Base-by-base conservation (phyloP, 2,329 filamentous ascomycete species). In the Chalaropsis thielavioides region DNA sequence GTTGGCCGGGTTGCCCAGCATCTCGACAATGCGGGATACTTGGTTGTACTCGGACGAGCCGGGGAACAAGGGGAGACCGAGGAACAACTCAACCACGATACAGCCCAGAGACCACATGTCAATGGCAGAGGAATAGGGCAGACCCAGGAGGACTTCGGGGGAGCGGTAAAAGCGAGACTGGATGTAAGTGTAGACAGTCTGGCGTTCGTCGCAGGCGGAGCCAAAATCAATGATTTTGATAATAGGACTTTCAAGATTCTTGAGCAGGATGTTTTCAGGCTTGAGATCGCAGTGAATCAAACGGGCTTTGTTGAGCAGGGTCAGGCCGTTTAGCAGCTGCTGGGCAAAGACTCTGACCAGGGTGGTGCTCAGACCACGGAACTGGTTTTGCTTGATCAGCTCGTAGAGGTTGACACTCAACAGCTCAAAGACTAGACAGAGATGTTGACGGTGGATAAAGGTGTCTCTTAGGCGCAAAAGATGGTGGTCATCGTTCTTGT, bases 181-280 rank as follows among this genome's bases (percentile, higher is more conserved):
- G 68, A 99, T 99, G 74, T 99, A 99, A 5, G 94, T 99, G 75
- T 99, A 99, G 35, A 99, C 94, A 0, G 94, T 99, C 74, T 99
- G 94, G 62, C 94, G 86, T 76, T 99, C 94, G 74, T 99, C 94
- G 75, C 94, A 99, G 15, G 94, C 94, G 44, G 94, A 99, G 54
- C 94, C 94, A 73, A 99, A 99, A 80, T 99, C 94, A 74, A 99
- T 99, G 72, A 99, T 96, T 76, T 99, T 99, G 81, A 99, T 99
- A 70, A 99, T 97, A 2, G 94, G 94, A 71, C 92, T 97, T 75
- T 99, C 94, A 51, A 99, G 84, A 73, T 99, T 99, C 76, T 99
- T 99, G 64, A 99, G 80, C 54, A 99, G 77, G 66, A 99, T 99
- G 71, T 99, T 99, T 75, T 99, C 94, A 0, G 94, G 94, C 74